Evolutionary conservation across 2,329 filamentous ascomycete species (phyloP), one percentile per base, ranked within the genome.

Genomic region (Fonsecaea multimorphosa): DNA sequence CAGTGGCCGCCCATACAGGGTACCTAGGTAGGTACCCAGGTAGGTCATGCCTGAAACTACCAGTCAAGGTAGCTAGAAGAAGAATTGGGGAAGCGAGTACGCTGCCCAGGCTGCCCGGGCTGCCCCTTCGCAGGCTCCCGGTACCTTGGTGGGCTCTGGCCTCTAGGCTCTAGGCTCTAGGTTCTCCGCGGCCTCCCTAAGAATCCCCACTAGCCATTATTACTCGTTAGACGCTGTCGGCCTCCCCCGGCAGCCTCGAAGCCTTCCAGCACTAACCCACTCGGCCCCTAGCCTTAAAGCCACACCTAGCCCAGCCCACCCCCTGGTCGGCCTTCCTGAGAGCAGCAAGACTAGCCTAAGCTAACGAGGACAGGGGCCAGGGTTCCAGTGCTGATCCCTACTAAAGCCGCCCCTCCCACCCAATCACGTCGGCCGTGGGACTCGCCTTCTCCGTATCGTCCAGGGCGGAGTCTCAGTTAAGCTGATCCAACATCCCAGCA

Each of bases 401-500:
- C 44, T 24, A 27, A 49, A 52, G 40, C 57, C 57, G 57, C 44
- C 52, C n/a, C 19, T 24, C 22, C n/a, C 44, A 11, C 46, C 44
- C 58, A 60, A 60, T 60, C 44, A 60, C 46, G 8, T 9, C 16
- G 7, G 2, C 44, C 6, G 24, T 16, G 51, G 32, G 2, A 11
- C 14, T 54, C 59, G 36, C 59, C 59, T 61, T 51, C 58, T 40
- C 58, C 44, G 58, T 60, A 12, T 52, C 31, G 22, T 46, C 19
- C 11, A 54, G 40, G 38, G 36, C 24, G 52, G 52, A 61, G 60
- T 63, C 53, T 63, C 60, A 51, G 36, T 53, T 44, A 59, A 61
- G 60, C 61, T 57, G 61, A 56, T 64, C 57, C 54, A 58, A 44
- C 54, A 58, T 59, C 53, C 46, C 7, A 36, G 29, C 36, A 57